phyloP scores from a whole-genome alignment of 345 rosid genomes.

The Linum trigynum region DNA sequence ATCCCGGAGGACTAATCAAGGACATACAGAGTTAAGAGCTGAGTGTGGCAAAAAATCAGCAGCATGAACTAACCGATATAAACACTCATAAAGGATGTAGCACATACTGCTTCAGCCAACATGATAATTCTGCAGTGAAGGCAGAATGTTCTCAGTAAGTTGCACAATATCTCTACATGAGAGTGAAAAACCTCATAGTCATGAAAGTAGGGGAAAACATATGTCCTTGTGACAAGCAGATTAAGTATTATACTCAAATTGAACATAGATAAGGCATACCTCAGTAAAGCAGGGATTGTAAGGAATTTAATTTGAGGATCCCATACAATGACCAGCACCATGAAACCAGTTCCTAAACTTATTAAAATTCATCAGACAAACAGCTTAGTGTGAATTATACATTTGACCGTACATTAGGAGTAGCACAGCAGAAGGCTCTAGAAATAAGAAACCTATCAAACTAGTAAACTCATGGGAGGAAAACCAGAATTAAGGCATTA shows the following conservation, averaged over 20 bases:
- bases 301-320: slow-evolving; percentile 49
- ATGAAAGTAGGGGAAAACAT: neutral
- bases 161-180: neutral
- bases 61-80: slow-evolving; percentile 60
- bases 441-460: too few relatives aligned
- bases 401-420: neutral
- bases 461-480: neutral
- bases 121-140: slow-evolving; percentile 62
- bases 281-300: slow-evolving; percentile 49
- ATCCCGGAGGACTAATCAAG: neutral
- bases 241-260: neutral
- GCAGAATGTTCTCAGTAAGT: slow-evolving; percentile 1
- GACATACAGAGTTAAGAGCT: neutral
- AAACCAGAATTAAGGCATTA: neutral
- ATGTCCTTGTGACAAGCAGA: neutral
- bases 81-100: slow-evolving; percentile 61
- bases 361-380: neutral
- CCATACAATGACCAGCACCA: slow-evolving; percentile 88
- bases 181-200: neutral
- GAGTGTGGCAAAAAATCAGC: neutral
- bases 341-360: slow-evolving; percentile 69
- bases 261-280: slow-evolving; percentile 32
- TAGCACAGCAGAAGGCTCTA: neutral
- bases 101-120: slow-evolving; percentile 71
- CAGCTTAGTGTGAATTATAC: neutral